Base-by-base conservation (phyloP, 2,329 filamentous ascomycete genomes). In the Fusarium cyanostomum region DNA sequence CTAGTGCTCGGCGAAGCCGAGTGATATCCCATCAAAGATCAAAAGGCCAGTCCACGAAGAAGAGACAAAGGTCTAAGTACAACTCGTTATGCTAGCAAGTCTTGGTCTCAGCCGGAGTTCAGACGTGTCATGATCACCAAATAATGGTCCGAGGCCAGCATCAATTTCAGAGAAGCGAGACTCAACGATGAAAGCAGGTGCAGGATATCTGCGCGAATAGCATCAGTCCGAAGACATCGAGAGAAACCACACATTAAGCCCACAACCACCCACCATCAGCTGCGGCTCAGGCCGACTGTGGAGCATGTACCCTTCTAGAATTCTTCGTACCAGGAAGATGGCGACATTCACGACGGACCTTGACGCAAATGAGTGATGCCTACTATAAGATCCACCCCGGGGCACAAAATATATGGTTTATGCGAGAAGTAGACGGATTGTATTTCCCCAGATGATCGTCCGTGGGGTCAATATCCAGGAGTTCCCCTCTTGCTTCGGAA, bases 401-500 rank as follows among this genome's bases (percentile, higher is more conserved):
- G 30, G 8, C 16, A 28, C 8, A 12, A 39, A 34, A n/a, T 33
- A 24, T 11, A 11, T 11, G 26, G 31, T 21, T 12, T 45, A 12
- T 12, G 48, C 15, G 18, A 1, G 21, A 33, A 12, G 39, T 34
- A 42, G 16, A 31, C 15, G 16, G 30, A 15, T 61, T 56, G 30
- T 41, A 33, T 31, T 65, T 43, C 64, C 63, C 59, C 64, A 41
- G 63, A 58, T n/a, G 37, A 48, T 50, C n/a, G 51, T 49, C 51
- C 30, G 63, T 55, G 63, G 59, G 49, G 63, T 35, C 54, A 34
- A 46, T 45, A 41, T 50, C 28, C 39, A 64, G 28, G 62, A 60
- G 52, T 63, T 66, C 46, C 42, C 58, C 38, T 33, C 42, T 16
- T 54, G 21, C 41, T 5, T 61, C 55, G 63, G 64, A 55, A 53